These are phyloP conservation scores for Penicillium sp. DNA, from an alignment of 2,329 filamentous ascomycete species.

Conservation along the genomic window DNA sequence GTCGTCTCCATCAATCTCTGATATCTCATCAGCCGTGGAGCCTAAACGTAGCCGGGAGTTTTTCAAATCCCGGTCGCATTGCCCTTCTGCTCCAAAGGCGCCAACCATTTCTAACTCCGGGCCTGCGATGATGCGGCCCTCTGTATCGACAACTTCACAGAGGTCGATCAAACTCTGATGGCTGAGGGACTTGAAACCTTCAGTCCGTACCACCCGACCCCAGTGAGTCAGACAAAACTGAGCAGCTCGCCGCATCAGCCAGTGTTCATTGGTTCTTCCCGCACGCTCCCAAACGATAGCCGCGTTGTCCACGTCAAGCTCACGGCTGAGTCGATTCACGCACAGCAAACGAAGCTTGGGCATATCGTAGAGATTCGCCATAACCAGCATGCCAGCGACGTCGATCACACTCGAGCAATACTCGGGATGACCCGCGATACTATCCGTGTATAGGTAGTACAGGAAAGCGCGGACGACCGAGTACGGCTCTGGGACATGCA, in stretches of 20 bases:
- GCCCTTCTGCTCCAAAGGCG: slow-evolving; percentile 50
- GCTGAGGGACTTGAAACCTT: slow-evolving; percentile 78
- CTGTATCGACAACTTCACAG: slow-evolving; percentile 87
- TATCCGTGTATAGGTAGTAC: slow-evolving; percentile 95
- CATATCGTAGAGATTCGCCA: slow-evolving; percentile 98
- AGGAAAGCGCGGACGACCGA: slow-evolving; percentile 90
- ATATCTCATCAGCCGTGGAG: slow-evolving; percentile 32
- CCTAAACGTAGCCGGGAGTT: slow-evolving; percentile 28
- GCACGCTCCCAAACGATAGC: slow-evolving; percentile 96
- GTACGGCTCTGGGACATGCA: slow-evolving; percentile 97
- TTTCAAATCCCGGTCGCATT: slow-evolving; percentile 37
- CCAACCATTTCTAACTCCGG: slow-evolving; percentile 70
- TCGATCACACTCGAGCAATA: slow-evolving; percentile 67
- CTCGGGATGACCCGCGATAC: slow-evolving; percentile 64
- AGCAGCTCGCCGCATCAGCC: slow-evolving; percentile 85
- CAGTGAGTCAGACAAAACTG: slow-evolving; percentile 89
- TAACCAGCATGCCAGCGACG: slow-evolving; percentile 89
- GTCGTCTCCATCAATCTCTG: slow-evolving; percentile 48
- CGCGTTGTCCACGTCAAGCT: slow-evolving; percentile 90
- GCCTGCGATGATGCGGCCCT: slow-evolving; percentile 85
- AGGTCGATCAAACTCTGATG: slow-evolving; percentile 80
- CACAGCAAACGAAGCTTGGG: slow-evolving; percentile 86
- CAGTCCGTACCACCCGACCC: slow-evolving; percentile 87
- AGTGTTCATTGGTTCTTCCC: slow-evolving; percentile 84
- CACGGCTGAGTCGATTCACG: slow-evolving; percentile 82